Base-by-base conservation (phyloP, 2,329 filamentous ascomycete genomes). In the Fusarium keratoplasticum region DNA sequence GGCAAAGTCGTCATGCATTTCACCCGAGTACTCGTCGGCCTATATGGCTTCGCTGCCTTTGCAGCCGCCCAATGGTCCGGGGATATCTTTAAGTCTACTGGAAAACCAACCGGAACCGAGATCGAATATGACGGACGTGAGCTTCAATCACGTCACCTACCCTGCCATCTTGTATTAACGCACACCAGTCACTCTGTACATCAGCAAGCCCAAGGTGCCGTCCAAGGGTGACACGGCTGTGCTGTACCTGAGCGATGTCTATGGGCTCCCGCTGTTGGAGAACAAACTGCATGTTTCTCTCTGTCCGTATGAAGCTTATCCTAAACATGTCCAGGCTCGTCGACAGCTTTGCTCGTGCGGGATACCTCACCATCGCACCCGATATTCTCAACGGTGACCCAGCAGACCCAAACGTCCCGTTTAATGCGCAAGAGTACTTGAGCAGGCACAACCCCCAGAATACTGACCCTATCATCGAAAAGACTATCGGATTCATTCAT, bases 211-310 rank as follows among this genome's bases (percentile, higher is more conserved):
- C 1, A 60, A 60, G 3, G 70, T 35, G 18, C 66, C 57, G 1
- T 67, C 66, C 0, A 70, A 44, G 5, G 50, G 35, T 9, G 6
- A n/a, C 25, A 62, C 52, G 5, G 72, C 68, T 5, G 72, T 74
- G 4, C 25, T 74, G 27, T 38, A 73, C 18, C 31, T 75, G n/a
- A 73, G 72, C 2, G 72, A 75, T 35, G 33, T 75, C 11, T 75
- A 54, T 3, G 72, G 72, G 2, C 52, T 74, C 5, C 33, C 61
- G 5, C 11, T 75, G 1, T 40, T 52, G 11, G 62, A 63, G n/a
- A 74, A 74, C 5, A 31, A 50, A 60, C 44, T 61, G 72, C 54
- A 35, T 7, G 63, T 1, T 3, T 3, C 6, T 52, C 47, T 52
- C 47, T 13, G 18, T 52, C 25, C 11, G 11, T 52, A 31, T 5